Conservation (phyloP, 2,329 filamentous ascomycete genomes). For the Uncinocarpus reesii region DNA sequence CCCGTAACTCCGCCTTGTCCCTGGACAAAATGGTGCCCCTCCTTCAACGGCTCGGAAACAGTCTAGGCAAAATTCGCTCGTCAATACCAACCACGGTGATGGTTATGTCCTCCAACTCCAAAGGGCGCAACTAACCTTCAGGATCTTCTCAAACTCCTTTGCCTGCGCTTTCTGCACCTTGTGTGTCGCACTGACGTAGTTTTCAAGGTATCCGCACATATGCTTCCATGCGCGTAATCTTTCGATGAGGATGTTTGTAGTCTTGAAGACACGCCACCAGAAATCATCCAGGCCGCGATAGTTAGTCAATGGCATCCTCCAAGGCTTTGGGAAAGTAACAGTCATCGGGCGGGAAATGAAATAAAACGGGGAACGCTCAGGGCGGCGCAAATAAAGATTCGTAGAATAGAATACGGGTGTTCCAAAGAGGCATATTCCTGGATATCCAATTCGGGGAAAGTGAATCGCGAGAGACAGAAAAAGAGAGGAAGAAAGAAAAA, state of each 20-base stretch:
- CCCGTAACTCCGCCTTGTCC: slow-evolving; percentile 75
- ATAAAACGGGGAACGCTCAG: not conserved
- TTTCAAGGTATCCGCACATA: slow-evolving; percentile 79
- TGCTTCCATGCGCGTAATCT: slow-evolving; percentile 94
- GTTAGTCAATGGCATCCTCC: slow-evolving; percentile 9
- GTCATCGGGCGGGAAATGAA: not conserved
- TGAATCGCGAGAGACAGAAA: not conserved
- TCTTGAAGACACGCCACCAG: slow-evolving; percentile 38
- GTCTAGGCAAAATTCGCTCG: slow-evolving; percentile 45
- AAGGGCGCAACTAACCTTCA: slow-evolving; percentile 48
- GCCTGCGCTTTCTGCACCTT: slow-evolving; percentile 75
- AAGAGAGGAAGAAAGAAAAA: not conserved
- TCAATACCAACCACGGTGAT: not conserved
- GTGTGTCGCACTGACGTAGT: slow-evolving; percentile 75
- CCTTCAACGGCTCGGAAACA: slow-evolving; percentile 72
- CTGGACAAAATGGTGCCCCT: slow-evolving; percentile 89
- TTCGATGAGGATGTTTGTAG: slow-evolving; percentile 71
- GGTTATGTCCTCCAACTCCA: not conserved
- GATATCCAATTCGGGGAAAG: not conserved
- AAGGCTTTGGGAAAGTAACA: not conserved
- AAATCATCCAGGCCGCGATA: slow-evolving; percentile 10
- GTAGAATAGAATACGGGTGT: not conserved
- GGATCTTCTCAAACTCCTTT: slow-evolving; percentile 88
- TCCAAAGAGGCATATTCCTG: not conserved
- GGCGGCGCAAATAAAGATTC: slow-evolving; percentile 4